These are phyloP conservation scores for Yamadazyma atlantica DNA, from an alignment of 1,139 yeast genomes.

Conservation along the genomic window DNA sequence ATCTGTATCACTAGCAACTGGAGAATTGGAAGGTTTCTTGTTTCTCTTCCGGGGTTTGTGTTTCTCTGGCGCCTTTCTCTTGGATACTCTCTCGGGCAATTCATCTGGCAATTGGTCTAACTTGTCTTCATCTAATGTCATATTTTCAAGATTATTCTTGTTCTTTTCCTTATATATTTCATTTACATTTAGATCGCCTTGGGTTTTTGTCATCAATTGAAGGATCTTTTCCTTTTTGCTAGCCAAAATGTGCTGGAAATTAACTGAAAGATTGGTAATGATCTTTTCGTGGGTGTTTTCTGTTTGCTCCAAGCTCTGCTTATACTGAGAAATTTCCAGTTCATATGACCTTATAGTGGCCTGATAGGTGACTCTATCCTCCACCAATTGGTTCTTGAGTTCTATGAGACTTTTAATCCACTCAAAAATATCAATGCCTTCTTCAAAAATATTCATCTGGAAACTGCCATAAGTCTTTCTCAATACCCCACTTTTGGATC, in stretches of 20 bases:
- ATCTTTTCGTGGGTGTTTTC: slow-evolving; percentile 25
- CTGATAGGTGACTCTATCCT: neutral
- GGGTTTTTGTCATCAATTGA: slow-evolving; percentile 18
- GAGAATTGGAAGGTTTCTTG: too few species aligned
- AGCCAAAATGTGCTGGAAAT: slow-evolving; percentile 36
- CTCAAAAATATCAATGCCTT: slow-evolving; percentile 12
- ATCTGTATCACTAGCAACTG: slow-evolving; percentile 4
- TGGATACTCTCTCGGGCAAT: slow-evolving; percentile 18
- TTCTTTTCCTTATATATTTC: slow-evolving; percentile 19
- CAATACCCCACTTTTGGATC: slow-evolving; percentile 10
- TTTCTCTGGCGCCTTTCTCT: slow-evolving; percentile 4
- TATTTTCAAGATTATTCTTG: slow-evolving; percentile 20
- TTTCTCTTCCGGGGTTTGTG: slow-evolving; percentile 2
- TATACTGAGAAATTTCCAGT: slow-evolving; percentile 10
- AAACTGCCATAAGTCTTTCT: slow-evolving; percentile 13
- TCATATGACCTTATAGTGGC: slow-evolving; percentile 2
- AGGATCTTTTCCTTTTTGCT: slow-evolving; percentile 38
- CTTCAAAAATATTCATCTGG: slow-evolving; percentile 10
- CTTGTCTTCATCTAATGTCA: slow-evolving; percentile 15
- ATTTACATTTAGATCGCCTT: slow-evolving; percentile 21
- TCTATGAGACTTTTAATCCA: slow-evolving; percentile 12
- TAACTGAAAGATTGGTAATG: slow-evolving; percentile 33
- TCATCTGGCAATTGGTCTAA: slow-evolving; percentile 19
- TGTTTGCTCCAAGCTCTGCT: slow-evolving; percentile 7
- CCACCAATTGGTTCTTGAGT: slow-evolving; percentile 5